Conservation (phyloP, 768 basidiomycete species). For the Boletus huronensis region DNA sequence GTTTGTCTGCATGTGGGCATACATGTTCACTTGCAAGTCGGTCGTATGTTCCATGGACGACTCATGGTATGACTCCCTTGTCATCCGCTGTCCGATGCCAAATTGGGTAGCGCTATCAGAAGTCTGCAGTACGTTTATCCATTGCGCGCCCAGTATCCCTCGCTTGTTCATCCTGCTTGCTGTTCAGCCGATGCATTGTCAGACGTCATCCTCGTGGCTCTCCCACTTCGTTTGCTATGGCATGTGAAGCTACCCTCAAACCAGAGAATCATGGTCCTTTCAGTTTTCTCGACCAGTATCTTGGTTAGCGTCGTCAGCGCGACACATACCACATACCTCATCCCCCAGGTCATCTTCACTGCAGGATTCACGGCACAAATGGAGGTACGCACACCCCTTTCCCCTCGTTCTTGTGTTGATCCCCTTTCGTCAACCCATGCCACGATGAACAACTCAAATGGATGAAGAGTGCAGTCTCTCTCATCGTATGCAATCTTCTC, state of each 20-base stretch:
- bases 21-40: slow-evolving; percentile 19
- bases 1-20: slow-evolving; percentile 21
- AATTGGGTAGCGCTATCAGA: slow-evolving; percentile 50
- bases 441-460: neutral
- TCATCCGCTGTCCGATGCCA: slow-evolving; percentile 43
- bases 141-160: too few relatives aligned
- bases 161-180: neutral
- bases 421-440: neutral
- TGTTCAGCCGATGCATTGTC: slow-evolving; percentile 44
- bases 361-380: slow-evolving; percentile 34
- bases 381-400: slow-evolving; percentile 34
- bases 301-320: slow-evolving; percentile 43
- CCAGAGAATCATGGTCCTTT: slow-evolving; percentile 38
- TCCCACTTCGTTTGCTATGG: slow-evolving; percentile 45
- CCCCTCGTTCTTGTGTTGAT: neutral
- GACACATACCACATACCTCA: slow-evolving; percentile 42
- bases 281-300: slow-evolving; percentile 53
- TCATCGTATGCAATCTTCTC: slow-evolving; percentile 42
- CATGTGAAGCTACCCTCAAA: slow-evolving; percentile 40
- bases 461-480: slow-evolving; percentile 33
- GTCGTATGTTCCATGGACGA: slow-evolving; percentile 40
- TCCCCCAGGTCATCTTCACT: slow-evolving; percentile 24
- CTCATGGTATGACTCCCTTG: slow-evolving; percentile 36
- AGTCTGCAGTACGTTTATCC: slow-evolving; percentile 42
- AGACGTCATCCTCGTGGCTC: slow-evolving; percentile 42